These are phyloP conservation scores for Phaeosphaeriaceae sp. DNA, from an alignment of 2,329 filamentous ascomycete genomes.

Conservation along the genomic window DNA sequence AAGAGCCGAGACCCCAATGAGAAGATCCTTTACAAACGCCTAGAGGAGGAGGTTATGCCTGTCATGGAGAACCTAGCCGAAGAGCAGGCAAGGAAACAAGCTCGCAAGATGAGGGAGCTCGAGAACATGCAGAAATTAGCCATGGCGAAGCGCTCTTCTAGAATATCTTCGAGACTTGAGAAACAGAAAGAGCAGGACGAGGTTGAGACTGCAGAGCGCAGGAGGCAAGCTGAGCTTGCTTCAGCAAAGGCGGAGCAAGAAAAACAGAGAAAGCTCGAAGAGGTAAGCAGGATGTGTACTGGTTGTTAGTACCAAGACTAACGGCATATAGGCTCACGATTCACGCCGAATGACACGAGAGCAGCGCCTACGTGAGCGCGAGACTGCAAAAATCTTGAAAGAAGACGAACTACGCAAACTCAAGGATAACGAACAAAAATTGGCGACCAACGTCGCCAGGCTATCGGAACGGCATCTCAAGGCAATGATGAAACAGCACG, in stretches of 20 bases:
- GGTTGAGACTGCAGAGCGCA: constrained; percentile 72
- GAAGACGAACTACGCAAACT: constrained; percentile 83
- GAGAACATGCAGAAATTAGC: constrained; percentile 84
- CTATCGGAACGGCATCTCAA: constrained; percentile 82
- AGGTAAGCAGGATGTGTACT: constrained; percentile 48
- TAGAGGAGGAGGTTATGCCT: constrained; percentile 81
- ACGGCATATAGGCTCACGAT: constrained; percentile 67
- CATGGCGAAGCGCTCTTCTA: constrained; percentile 91
- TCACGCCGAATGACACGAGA: constrained; percentile 83
- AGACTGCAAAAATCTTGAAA: constrained; percentile 80
- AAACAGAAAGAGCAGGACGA: constrained; percentile 77
- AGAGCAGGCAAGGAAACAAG: constrained; percentile 71
- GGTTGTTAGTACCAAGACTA: constrained; percentile 15
- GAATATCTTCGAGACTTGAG: constrained; percentile 82
- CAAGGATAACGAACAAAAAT: constrained; percentile 73
- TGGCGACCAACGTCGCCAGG: constrained; percentile 54
- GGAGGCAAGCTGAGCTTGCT: constrained; percentile 67
- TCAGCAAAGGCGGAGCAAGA: constrained; percentile 66
- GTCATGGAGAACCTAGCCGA: constrained; percentile 79
- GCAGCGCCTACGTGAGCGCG: constrained; percentile 83
- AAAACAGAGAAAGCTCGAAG: constrained; percentile 68
- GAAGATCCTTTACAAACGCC: constrained; percentile 72
- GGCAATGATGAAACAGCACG: constrained; percentile 79
- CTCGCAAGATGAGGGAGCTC: constrained; percentile 79
- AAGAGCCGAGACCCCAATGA: constrained; percentile 86